Base-by-base conservation (phyloP, 139 green algal genomes). In the Dunaliella sp. region DNA sequence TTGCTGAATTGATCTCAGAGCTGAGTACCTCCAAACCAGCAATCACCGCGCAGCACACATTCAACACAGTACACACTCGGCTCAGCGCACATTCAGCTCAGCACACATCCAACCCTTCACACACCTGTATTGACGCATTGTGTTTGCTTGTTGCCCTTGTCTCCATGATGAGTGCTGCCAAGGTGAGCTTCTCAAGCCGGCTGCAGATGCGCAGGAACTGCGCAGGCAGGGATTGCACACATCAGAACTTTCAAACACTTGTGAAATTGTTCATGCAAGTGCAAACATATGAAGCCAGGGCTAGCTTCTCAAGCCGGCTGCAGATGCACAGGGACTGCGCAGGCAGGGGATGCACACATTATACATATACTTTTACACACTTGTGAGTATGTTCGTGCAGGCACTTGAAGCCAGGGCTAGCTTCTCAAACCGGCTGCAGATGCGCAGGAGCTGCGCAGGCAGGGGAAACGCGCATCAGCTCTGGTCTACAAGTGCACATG, bases 111-210 rank as follows among this genome's bases (percentile, higher is more conserved):
- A n/a, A n/a, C n/a, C n/a, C n/a, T n/a, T n/a, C n/a, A n/a, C n/a
- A n/a, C 75, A 92, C 89, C 89, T 90, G 86, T n/a, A 92, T 38
- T 1, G 84, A 81, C 26, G 86, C 83, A 30, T 88, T 85, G 21
- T 74, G 86, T 86, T 88, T 90, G 77, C 92, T 93, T n/a, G 84
- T 89, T 32, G 92, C 91, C 3, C 94, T 86, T 0, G 82, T 85
- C 89, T 98, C 94, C 72, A 97, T 80, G 59, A 93, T 83, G 30
- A 98, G 79, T 2, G 88, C 92, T 7, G 88, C 91, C 85, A 98
- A 91, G 80, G 95, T 48, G 58, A 96, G 38, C 89, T 93, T 94
- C 76, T 95, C 92, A 81, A 93, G 86, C 30, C 82, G 84, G 77
- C 88, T 90, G 57, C 83, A 83, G 2, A 85, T 81, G 0, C 86